Conservation (phyloP, 2,329 filamentous ascomycete species). For the Aspergillus felis region DNA sequence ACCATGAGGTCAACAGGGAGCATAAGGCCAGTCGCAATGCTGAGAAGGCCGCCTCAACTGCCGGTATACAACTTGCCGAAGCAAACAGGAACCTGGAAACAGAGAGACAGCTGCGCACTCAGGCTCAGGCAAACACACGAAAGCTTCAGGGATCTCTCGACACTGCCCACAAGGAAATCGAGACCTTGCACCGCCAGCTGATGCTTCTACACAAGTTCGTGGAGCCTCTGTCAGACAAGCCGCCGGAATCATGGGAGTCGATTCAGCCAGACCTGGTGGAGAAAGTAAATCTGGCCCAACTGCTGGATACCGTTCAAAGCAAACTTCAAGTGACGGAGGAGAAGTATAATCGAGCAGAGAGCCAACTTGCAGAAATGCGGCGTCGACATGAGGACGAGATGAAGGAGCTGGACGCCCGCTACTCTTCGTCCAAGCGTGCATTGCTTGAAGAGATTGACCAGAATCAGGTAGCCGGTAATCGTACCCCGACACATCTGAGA, state of each 20-base stretch:
- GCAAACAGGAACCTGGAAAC: slow-evolving; percentile 86
- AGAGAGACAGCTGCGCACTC: slow-evolving; percentile 76
- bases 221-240: slow-evolving; percentile 67
- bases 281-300: slow-evolving; percentile 73
- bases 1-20: slow-evolving; percentile 85
- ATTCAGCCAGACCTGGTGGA: slow-evolving; percentile 64
- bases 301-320: slow-evolving; percentile 84
- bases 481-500: slow-evolving; percentile 69
- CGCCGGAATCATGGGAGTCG: slow-evolving; percentile 65
- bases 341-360: slow-evolving; percentile 75
- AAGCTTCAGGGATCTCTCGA: slow-evolving; percentile 77
- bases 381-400: slow-evolving; percentile 69
- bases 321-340: slow-evolving; percentile 80
- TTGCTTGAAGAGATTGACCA: slow-evolving; percentile 83
- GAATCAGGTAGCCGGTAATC: slow-evolving; percentile 69
- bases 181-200: slow-evolving; percentile 74
- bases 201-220: slow-evolving; percentile 81
- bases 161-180: slow-evolving; percentile 73
- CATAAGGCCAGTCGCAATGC: slow-evolving; percentile 86
- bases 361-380: slow-evolving; percentile 73
- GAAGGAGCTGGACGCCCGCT: slow-evolving; percentile 59
- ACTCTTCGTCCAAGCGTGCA: slow-evolving; percentile 64
- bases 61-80: slow-evolving; percentile 80
- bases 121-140: slow-evolving; percentile 80
- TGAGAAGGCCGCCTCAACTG: slow-evolving; percentile 78